A percentile compares a stretch with the other conserved stretches of the same genome.
phyloP scores from a whole-genome alignment of 208 protist genomes.

The Leishmania lainsoni region DNA sequence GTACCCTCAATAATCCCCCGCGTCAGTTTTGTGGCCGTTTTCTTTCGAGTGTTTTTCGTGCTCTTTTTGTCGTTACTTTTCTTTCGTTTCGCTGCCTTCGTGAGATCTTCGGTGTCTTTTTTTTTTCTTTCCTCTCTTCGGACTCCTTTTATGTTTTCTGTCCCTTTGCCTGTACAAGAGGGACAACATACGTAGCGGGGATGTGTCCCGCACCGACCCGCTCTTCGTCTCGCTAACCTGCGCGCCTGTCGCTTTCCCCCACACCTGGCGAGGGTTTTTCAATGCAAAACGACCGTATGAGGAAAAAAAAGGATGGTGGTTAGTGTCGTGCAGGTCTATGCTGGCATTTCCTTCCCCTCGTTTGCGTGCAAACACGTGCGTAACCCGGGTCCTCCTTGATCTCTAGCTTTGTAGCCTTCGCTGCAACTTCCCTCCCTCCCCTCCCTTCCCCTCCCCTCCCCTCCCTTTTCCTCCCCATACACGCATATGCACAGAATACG shows the following conservation, averaged over 20 bases:
- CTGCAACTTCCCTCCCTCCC: not conserved
- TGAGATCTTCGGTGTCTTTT: not conserved
- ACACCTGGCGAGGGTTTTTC: not conserved
- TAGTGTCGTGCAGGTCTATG: not conserved
- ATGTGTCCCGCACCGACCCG: not conserved
- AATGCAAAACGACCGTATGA: not conserved
- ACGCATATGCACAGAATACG: not conserved
- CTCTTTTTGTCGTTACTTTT: conserved; percentile 1
- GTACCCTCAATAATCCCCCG: too few relatives aligned
- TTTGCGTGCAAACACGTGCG: not conserved
- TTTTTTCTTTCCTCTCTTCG: not conserved
- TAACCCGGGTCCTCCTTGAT: not conserved
- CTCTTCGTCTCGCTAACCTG: not conserved
- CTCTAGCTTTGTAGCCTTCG: not conserved
- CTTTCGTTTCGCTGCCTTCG: conserved; percentile 6
- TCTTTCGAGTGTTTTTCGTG: too few relatives aligned
- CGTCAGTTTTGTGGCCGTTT: too few relatives aligned
- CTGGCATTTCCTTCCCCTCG: not conserved
- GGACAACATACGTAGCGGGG: not conserved
- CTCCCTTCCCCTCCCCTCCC: not conserved
- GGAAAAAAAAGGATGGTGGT: not conserved
- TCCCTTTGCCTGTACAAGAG: not conserved
- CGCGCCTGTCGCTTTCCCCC: not conserved
- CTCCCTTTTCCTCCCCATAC: not conserved
- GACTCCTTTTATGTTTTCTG: not conserved